phyloP scores from a whole-genome alignment of 306 rosid genomes.

The Lupinus albus region DNA sequence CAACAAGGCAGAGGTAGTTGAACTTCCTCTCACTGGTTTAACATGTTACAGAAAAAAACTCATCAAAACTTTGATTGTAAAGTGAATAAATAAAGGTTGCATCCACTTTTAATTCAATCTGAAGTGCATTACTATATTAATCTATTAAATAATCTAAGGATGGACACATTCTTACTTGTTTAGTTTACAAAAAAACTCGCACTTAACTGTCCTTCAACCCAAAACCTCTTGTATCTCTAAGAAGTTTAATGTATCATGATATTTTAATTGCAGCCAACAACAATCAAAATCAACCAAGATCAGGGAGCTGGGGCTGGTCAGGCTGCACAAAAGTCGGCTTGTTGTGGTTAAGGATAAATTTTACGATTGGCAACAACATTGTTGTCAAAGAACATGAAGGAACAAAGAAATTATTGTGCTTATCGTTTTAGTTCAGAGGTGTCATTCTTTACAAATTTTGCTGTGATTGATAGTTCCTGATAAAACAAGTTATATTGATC shows the following conservation, averaged over 20 bases:
- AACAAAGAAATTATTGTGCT: conserved; percentile 54
- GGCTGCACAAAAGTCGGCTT: conserved; percentile 71
- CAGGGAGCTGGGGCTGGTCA: conserved; percentile 63
- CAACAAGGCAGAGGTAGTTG: conserved; percentile 72
- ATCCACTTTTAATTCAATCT: neutral
- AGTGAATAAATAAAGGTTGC: too few species aligned
- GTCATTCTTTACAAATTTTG: conserved; percentile 62
- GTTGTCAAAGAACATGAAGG: conserved; percentile 30
- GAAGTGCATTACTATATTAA: neutral
- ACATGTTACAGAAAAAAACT: neutral
- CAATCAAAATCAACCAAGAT: conserved; percentile 79
- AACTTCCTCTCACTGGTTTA: conserved; percentile 5
- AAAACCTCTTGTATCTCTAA: neutral
- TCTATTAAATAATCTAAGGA: neutral
- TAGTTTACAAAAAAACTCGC: too few species aligned
- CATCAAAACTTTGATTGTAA: neutral
- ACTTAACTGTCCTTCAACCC: neutral
- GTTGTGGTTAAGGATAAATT: conserved; percentile 67
- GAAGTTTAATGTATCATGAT: neutral
- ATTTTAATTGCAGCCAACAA: conserved; percentile 60
- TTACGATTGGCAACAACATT: conserved; percentile 39
- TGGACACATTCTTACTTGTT: too few species aligned
- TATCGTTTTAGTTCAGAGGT: conserved; percentile 48
- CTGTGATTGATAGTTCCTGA: conserved; percentile 55
- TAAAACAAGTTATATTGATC: conserved; percentile 47